A percentile compares a stretch with the other conserved stretches of the same genome.
phyloP scores from a whole-genome alignment of 305 asterid species.

The Rubia balearica region DNA sequence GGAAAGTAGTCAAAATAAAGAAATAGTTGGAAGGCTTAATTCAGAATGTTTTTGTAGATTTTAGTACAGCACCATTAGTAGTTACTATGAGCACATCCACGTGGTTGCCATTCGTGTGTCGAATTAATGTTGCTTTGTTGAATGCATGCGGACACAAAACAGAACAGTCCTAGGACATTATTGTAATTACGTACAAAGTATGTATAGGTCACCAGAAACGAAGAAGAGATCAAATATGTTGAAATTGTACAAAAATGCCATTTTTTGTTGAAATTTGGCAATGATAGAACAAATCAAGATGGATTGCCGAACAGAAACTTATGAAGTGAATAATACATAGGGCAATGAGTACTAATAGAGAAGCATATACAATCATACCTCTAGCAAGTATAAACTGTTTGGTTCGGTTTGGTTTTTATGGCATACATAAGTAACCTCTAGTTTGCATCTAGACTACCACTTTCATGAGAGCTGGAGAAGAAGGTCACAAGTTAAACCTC shows the following conservation, averaged over 20 bases:
- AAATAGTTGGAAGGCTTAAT: background rate
- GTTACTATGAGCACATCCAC: background rate
- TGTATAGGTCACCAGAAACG: too few species aligned
- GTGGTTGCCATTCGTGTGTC: conserved; percentile 9
- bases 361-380: conserved; percentile 3
- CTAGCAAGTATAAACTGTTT: conserved; percentile 4
- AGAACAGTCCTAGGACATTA: background rate
- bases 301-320: background rate
- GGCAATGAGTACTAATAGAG: background rate
- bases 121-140: background rate
- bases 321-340: background rate
- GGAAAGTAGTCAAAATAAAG: background rate
- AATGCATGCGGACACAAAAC: background rate
- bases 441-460: background rate
- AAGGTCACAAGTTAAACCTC: conserved; percentile 21
- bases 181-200: background rate
- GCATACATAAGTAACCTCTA: background rate
- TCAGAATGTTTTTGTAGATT: background rate
- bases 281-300: background rate
- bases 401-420: conserved; percentile 1
- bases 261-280: background rate
- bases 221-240: too few species aligned
- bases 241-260: too few species aligned
- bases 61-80: background rate
- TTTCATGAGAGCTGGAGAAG: background rate